Evolutionary conservation across 148 eudicot species (phyloP), one percentile per base, ranked within the genome.

Genomic region (Amaranthus hypochondriacus): DNA sequence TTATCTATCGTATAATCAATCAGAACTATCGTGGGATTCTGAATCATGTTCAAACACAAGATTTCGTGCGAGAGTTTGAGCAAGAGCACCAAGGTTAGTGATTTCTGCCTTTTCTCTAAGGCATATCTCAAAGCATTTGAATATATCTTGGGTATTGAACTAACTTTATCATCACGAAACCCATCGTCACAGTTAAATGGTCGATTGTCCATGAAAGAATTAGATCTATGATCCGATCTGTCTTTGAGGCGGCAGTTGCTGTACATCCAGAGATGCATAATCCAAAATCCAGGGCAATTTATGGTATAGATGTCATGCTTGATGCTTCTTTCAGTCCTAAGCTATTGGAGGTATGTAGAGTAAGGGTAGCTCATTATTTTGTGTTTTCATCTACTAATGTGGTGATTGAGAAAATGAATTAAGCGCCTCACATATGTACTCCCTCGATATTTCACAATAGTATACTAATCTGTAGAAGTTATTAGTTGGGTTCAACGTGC

Each of bases 241-340:
- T 89, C 62, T 95, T 95, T 66, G 97, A 92, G 84, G 84, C 97
- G 8, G 99, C 97, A 55, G 86, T 85, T 21, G 79, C 75, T 7
- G 90, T 90, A 68, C 96, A 92, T 80, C 99, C 97, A 46, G 89
- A 90, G 85, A 95, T 90, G 97, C 97, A 92, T 46, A 81, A 69
- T 76, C 80, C 91, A 64, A 87, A 78, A 62, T 87, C 99, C 58
- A 80, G 99, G 81, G 99, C 99, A 53, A 90, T 92, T 74, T 95
- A 95, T 83, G 99, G 99, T 10, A 77, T 95, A 28, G 99, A 95
- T 84, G 96, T 95, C 75, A 95, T 95, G 99, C 92, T 95, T 54
- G 97, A 89, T 81, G 48, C 79, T 53, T 76, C 84, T 71, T 89
- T 89, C 82, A 79, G 79, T 76, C 99, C 99, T 14, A 95, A 95